Evolutionary conservation across 2,329 filamentous ascomycete species (phyloP), one percentile per base, ranked within the genome.

Genomic region (Pseudopithomyces maydicus): DNA sequence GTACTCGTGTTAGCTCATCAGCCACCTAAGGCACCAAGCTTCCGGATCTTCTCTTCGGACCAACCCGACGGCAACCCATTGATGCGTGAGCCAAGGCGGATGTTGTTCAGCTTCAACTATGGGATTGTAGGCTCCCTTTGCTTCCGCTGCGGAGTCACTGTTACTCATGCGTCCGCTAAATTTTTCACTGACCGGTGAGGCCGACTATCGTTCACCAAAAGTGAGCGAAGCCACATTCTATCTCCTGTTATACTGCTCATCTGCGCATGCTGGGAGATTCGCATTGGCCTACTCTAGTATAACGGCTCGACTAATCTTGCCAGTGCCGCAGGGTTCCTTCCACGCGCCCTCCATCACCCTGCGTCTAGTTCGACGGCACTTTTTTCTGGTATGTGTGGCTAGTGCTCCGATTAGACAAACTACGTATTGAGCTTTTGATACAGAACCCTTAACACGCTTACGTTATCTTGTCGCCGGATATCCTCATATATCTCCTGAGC

Each of bases 1-100:
- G 56, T 38, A 48, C 29, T 43, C 42, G 22, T 38, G 14, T 50
- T 23, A 17, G 35, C 54, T 42, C 51, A 55, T 45, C 54, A 63
- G 56, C 55, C 58, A 61, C 54, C 52, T 26, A 54, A 50, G 54
- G 49, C 44, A 55, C 32, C 56, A 53, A 46, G 45, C 51, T 33
- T 42, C 44, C 38, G 35, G 42, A 56, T 53, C 52, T n/a, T 22
- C 20, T 43, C 33, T 41, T 35, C 48, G 53, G 52, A 54, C 56
- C 54, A 56, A 48, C 57, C 57, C 54, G 48, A 57, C 17, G 14
- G 5, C 44, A 51, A 17, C 19, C 44, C 55, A 48, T 48, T 35
- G 35, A 20, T 50, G 36, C 38, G 19, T 17, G n/a, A 43, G 42
- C 55, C 35, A 51, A 55, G 47, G 22, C 46, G 32, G 46, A 55